These are phyloP conservation scores for Aspergillus egyptiacus DNA, from an alignment of 495 filamentous ascomycete genomes.

Conservation along the genomic window DNA sequence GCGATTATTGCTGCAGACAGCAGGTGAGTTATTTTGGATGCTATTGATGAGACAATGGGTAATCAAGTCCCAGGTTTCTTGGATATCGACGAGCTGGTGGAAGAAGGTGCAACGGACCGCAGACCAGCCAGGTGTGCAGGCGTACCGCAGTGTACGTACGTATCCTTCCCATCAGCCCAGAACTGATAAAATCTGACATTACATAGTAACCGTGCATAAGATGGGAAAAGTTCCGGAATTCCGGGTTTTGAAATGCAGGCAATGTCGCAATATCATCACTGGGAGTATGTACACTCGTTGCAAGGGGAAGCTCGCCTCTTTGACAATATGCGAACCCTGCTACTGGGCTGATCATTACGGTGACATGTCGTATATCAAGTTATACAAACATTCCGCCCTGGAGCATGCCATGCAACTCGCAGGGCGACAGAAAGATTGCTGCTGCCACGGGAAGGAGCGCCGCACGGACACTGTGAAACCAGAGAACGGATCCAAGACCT, in stretches of 20 bases:
- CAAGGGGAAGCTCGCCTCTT: background rate
- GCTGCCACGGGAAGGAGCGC: background rate
- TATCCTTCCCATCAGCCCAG: background rate
- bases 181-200: background rate
- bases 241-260: background rate
- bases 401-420: background rate
- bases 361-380: constrained; percentile 16
- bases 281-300: constrained; percentile 4
- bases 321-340: constrained; percentile 16
- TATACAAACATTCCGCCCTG: constrained; percentile 28
- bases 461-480: background rate
- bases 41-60: background rate
- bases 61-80: constrained; percentile 24
- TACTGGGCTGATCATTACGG: constrained; percentile 16
- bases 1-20: constrained; percentile 21
- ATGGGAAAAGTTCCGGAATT: background rate
- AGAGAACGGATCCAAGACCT: background rate
- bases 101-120: background rate
- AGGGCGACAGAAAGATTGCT: background rate
- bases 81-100: constrained; percentile 21
- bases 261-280: constrained; percentile 1
- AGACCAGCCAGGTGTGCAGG: background rate
- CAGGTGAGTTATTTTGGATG: constrained; percentile 1
- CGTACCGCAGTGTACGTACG: constrained; percentile 4
- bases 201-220: background rate